Percentiles rank a stretch among this genome's conserved stretches.
These are phyloP conservation scores for Beauveria rudraprayagi DNA, from an alignment of 2,329 filamentous ascomycete species.

Conservation along the genomic window DNA sequence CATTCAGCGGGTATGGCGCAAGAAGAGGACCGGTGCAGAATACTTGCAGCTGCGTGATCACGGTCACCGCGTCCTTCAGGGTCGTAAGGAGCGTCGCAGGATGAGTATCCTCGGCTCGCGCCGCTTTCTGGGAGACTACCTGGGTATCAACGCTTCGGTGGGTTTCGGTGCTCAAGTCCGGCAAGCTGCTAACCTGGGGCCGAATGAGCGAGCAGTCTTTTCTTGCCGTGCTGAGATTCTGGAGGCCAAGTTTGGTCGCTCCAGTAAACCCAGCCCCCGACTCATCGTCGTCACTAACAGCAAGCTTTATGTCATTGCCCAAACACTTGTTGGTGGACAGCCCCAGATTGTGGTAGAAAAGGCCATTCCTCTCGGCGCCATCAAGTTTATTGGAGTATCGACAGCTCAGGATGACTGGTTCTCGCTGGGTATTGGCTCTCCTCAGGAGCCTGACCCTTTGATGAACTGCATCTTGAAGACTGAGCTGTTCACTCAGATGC, in stretches of 20 bases:
- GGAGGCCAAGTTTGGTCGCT: conserved; percentile 91
- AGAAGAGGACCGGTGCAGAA: conserved; percentile 83
- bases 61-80: conserved; percentile 72
- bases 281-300: conserved; percentile 76
- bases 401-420: conserved; percentile 94
- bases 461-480: conserved; percentile 94
- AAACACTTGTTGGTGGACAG: conserved; percentile 74
- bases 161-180: conserved; percentile 78
- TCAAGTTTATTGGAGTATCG: conserved; percentile 80
- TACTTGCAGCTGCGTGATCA: conserved; percentile 82
- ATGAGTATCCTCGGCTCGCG: conserved; percentile 88
- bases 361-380: conserved; percentile 72
- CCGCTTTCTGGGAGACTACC: conserved; percentile 89
- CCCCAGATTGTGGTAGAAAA: conserved; percentile 74
- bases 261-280: conserved; percentile 84
- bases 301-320: conserved; percentile 83
- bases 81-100: conserved; percentile 82
- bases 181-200: conserved; percentile 60
- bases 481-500: conserved; percentile 90
- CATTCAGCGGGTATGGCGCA: conserved; percentile 93
- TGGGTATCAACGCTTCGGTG: conserved; percentile 73
- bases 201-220: conserved; percentile 72
- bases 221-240: conserved; percentile 86
- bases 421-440: conserved; percentile 79
- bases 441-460: conserved; percentile 87